These are phyloP conservation scores for Mycena filopes DNA, from an alignment of 768 basidiomycete species.

Conservation along the genomic window DNA sequence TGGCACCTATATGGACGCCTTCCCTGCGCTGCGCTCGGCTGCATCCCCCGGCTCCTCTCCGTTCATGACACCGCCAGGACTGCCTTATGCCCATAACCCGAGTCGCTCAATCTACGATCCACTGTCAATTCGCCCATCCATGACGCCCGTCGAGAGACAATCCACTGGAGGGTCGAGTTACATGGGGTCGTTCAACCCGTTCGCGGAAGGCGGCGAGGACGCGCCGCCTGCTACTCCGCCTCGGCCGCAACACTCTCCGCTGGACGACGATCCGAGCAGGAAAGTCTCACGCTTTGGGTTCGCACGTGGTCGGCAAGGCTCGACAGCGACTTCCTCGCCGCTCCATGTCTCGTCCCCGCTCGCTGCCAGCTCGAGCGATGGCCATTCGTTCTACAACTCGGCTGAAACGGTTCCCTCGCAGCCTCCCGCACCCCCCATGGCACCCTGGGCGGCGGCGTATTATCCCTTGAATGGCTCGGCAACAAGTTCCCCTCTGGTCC, in stretches of 20 bases:
- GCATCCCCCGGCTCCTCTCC: constrained; percentile 42
- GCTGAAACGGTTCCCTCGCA: constrained; percentile 46
- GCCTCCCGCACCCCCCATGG: constrained; percentile 43
- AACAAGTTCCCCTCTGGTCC: constrained; percentile 58
- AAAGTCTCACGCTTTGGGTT: constrained; percentile 87
- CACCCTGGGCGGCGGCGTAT: constrained; percentile 28
- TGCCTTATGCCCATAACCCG: constrained; percentile 59
- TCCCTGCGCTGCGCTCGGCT: constrained; percentile 66
- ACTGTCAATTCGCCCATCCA: constrained; percentile 48
- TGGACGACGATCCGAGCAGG: constrained; percentile 69
- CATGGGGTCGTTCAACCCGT: constrained; percentile 84
- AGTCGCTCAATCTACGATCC: constrained; percentile 69
- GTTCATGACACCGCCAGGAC: constrained; percentile 63
- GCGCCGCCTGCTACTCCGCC: constrained; percentile 45
- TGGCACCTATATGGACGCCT: constrained; percentile 76
- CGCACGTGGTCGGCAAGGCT: constrained; percentile 74
- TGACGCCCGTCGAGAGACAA: constrained; percentile 55
- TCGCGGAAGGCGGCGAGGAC: constrained; percentile 70
- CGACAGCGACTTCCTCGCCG: constrained; percentile 66
- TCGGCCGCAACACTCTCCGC: constrained; percentile 48
- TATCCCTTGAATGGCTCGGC: constrained; percentile 55
- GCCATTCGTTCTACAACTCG: constrained; percentile 57
- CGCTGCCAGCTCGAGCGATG: constrained; percentile 56
- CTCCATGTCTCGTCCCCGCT: constrained; percentile 66
- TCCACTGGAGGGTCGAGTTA: constrained; percentile 63